Percentiles rank a stretch among this genome's conserved stretches.
These are phyloP conservation scores for Lippia alba DNA, from an alignment of 305 asterid genomes.

Conservation along the genomic window DNA sequence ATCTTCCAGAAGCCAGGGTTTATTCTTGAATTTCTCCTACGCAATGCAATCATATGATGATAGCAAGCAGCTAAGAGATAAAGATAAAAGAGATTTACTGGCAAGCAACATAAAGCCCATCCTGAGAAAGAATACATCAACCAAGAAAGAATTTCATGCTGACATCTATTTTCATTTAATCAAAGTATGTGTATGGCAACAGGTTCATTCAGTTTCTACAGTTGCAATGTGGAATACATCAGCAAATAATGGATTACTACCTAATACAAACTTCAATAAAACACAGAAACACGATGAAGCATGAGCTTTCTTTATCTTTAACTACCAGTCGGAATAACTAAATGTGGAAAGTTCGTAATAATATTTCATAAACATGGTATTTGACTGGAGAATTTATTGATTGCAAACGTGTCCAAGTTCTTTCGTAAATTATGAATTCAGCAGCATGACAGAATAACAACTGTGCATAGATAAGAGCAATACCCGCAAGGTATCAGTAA, in stretches of 20 bases:
- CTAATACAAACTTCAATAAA: constrained; percentile 20
- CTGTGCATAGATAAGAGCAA: constrained; percentile 23
- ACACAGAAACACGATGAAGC: constrained; percentile 22
- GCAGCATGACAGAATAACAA: constrained; percentile 26
- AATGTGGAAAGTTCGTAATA: constrained; percentile 12
- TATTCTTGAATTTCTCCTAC: constrained; percentile 94
- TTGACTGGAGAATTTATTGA: neutral
- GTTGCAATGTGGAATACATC: constrained; percentile 6
- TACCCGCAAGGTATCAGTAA: constrained; percentile 90
- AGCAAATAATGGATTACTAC: constrained; percentile 15
- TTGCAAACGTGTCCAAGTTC: constrained; percentile 8
- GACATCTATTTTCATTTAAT: neutral
- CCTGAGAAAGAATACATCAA: constrained; percentile 18
- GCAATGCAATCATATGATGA: constrained; percentile 35
- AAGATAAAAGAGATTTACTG: constrained; percentile 22
- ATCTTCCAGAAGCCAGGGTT: constrained; percentile 97
- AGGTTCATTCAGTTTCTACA: constrained; percentile 7
- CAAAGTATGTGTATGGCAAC: constrained; percentile 9
- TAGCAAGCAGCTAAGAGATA: constrained; percentile 26
- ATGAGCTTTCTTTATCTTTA: constrained; percentile 13
- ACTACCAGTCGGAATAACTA: constrained; percentile 11
- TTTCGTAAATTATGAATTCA: constrained; percentile 1
- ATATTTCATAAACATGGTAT: constrained; percentile 8
- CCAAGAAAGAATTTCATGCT: constrained; percentile 6
- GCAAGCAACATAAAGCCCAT: constrained; percentile 24